A percentile compares a stretch with the other conserved stretches of the same genome.
phyloP scores from a whole-genome alignment of 345 rosid genomes.

The Acer saccharum region DNA sequence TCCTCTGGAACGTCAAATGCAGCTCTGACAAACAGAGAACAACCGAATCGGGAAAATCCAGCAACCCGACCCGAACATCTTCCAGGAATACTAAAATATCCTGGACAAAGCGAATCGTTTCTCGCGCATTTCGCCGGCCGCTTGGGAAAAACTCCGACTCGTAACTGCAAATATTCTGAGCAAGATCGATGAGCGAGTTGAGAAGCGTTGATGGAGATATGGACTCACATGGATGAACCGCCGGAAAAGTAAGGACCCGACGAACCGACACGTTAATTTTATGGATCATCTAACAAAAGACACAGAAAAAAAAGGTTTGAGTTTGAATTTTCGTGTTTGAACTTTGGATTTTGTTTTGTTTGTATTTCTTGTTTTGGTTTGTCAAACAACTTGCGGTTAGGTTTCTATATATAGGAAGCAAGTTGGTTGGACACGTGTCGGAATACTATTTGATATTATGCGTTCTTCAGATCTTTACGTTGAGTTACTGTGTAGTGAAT shows the following conservation, averaged over 20 bases:
- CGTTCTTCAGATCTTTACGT: background rate
- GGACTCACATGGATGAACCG: slow-evolving; percentile 55
- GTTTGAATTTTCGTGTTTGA: slow-evolving; percentile 14
- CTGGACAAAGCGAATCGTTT: slow-evolving; percentile 51
- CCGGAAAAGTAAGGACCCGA: slow-evolving; percentile 70
- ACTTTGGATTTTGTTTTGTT: slow-evolving; percentile 5
- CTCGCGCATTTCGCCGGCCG: slow-evolving; percentile 48
- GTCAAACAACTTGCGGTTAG: background rate
- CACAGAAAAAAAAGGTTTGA: slow-evolving; percentile 3
- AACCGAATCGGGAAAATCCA: slow-evolving; percentile 31
- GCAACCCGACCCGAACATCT: slow-evolving; percentile 40
- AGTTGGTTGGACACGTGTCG: slow-evolving; percentile 20
- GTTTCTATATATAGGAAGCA: background rate
- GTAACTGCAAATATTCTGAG: slow-evolving; percentile 41
- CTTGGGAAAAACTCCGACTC: slow-evolving; percentile 42
- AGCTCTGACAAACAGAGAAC: slow-evolving; percentile 68
- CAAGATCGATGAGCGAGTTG: slow-evolving; percentile 50
- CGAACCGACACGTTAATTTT: slow-evolving; percentile 40
- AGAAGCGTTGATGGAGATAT: slow-evolving; percentile 49
- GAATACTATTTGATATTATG: background rate
- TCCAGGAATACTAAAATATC: slow-evolving; percentile 50
- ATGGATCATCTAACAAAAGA: slow-evolving; percentile 39
- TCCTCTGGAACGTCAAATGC: slow-evolving; percentile 62
- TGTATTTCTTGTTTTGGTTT: slow-evolving; percentile 3
- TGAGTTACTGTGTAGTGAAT: background rate